Evolutionary conservation across 1,139 yeast genomes (phyloP).

Genomic region (Pichia sp.): DNA sequence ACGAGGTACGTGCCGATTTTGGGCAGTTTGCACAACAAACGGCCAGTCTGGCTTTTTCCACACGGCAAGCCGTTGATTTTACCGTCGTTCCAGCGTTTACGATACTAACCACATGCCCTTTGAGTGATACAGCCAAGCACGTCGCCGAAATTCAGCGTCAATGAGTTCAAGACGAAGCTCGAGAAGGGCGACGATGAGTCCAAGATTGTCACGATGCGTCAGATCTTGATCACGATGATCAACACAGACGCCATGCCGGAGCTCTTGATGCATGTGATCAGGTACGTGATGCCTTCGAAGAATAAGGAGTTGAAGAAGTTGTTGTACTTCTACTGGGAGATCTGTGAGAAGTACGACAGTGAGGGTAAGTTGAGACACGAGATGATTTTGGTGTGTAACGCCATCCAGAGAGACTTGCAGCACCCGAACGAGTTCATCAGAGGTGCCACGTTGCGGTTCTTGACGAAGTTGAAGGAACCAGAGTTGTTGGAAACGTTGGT

Average conservation of each 20-base stretch:
- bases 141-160: constrained; percentile 64
- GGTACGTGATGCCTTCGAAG: constrained; percentile 95
- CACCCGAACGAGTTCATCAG: constrained; percentile 97
- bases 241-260: constrained; percentile 96
- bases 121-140: constrained; percentile 45
- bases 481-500: constrained; percentile 94
- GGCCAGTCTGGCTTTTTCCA: neutral
- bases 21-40: neutral
- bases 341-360: constrained; percentile 84
- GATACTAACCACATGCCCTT: neutral
- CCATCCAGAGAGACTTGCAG: constrained; percentile 93
- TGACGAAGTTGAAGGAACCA: constrained; percentile 86
- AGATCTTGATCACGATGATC: constrained; percentile 77
- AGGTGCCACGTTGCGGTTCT: constrained; percentile 89
- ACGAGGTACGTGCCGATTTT: constrained; percentile 42
- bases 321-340: constrained; percentile 96
- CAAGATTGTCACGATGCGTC: constrained; percentile 87
- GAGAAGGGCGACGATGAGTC: constrained; percentile 89
- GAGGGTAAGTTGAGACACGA: constrained; percentile 95
- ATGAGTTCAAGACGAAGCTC: constrained; percentile 72
- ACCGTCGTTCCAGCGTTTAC: neutral
- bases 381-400: constrained; percentile 97
- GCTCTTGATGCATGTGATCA: constrained; percentile 90
- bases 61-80: neutral
- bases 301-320: constrained; percentile 88